Base-by-base conservation (phyloP, 2,329 filamentous ascomycete species). In the Claviceps sp. region DNA sequence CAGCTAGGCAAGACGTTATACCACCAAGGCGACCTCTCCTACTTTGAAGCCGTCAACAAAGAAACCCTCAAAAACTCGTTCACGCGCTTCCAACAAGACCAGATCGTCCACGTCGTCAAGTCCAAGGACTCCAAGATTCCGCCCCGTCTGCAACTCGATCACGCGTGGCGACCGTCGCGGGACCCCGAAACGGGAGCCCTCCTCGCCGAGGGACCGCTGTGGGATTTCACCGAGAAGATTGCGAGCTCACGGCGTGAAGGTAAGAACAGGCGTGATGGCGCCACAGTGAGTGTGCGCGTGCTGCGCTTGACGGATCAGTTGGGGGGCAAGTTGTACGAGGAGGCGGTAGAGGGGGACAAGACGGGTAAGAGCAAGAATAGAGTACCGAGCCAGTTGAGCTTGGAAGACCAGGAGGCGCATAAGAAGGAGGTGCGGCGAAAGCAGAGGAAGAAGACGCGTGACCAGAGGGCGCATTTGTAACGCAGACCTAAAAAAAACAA, bases 21-120 rank as follows among this genome's bases (percentile, higher is more conserved):
- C 63, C 91, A 98, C 64, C 91, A 98, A 71, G 93, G 93, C 52
- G 93, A 98, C 62, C 79, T 98, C 9, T 90, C 85, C 34, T 98
- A 98, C 69, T 97, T 96, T 59, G 93, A 98, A 69, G 90, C 93
- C 2, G 91, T 98, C 57, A 98, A 98, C 73, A 96, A 96, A 61
- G 91, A 98, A 67, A 95, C 90, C 0, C 78, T 98, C 52, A 95
- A 93, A 63, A 98, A 98, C 66, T 85, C 90, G 0, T 96, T 91
- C 67, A 76, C 80, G 39, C 81, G 88, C 16, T 95, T 95, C 61
- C 83, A 90, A 59, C 88, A 96, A 62, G 91, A 97, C 60, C 87
- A 89, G 8, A 94, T 97, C 56, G 76, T 97, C 52, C 71, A 86
- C 45, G 77, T 90, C 0, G 76, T 85, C 34, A 86, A 86, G 60